A percentile compares a stretch with the other conserved stretches of the same genome.
phyloP scores from a whole-genome alignment of 75 land plant species.

The Pseudotsuga menziesii region DNA sequence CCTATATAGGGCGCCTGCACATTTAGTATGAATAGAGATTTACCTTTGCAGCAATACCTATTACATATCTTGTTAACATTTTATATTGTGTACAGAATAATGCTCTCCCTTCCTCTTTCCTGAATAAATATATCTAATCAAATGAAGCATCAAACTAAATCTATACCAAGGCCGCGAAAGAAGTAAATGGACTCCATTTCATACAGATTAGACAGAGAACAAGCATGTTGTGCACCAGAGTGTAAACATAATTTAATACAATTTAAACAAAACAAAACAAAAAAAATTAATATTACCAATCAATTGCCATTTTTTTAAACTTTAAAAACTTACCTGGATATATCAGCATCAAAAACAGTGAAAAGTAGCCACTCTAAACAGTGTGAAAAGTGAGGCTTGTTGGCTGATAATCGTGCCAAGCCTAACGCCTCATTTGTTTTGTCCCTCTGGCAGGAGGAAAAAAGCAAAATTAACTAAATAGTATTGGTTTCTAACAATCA shows the following conservation, averaged over 20 bases:
- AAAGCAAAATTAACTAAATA: background rate
- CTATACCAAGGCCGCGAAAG: background rate
- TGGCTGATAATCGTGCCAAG: slow-evolving; percentile 79
- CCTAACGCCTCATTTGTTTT: slow-evolving; percentile 86
- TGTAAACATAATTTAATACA: background rate
- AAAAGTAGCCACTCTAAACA: slow-evolving; percentile 99
- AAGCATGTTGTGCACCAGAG: background rate
- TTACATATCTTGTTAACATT: background rate
- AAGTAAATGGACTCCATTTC: background rate
- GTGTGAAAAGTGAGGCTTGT: slow-evolving; percentile 96
- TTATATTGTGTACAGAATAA: background rate
- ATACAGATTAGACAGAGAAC: background rate
- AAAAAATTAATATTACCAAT: background rate
- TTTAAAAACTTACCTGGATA: slow-evolving; percentile 60
- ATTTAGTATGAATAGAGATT: background rate
- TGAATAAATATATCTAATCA: background rate
- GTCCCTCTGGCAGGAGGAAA: slow-evolving; percentile 53
- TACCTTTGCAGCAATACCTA: background rate
- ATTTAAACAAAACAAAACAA: background rate
- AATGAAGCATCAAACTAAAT: background rate
- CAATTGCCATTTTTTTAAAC: background rate
- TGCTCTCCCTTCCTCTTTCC: background rate
- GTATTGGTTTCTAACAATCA: background rate
- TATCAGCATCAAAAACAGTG: slow-evolving; percentile 98
- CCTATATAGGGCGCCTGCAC: background rate